These are phyloP conservation scores for Apophysomyces elegans DNA, from an alignment of 371 early-diverging fungal genomes.

Conservation along the genomic window DNA sequence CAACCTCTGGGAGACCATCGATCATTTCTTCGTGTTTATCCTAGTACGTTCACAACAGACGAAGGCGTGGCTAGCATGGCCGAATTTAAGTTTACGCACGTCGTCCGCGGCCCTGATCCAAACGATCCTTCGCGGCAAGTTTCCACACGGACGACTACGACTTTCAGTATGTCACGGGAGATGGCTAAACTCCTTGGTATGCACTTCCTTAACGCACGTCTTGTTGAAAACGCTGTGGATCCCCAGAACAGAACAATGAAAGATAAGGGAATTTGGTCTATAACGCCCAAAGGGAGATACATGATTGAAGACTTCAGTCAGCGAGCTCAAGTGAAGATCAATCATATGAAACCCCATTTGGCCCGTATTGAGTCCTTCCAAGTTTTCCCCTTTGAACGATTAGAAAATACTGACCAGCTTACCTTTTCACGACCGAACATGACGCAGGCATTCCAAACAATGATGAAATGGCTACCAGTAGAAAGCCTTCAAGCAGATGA, in stretches of 20 bases:
- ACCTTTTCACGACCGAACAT: slow-evolving; percentile 52
- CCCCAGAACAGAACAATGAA: slow-evolving; percentile 53
- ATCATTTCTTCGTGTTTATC: slow-evolving; percentile 55
- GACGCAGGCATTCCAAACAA: slow-evolving; percentile 57
- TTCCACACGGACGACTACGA: slow-evolving; percentile 53
- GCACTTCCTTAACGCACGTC: slow-evolving; percentile 59
- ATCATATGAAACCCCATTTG: slow-evolving; percentile 31
- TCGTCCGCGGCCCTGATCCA: slow-evolving; percentile 56
- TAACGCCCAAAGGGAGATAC: slow-evolving; percentile 59
- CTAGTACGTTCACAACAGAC: slow-evolving; percentile 61
- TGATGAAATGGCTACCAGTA: slow-evolving; percentile 55
- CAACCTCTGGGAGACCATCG: slow-evolving; percentile 47
- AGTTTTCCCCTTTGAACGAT: slow-evolving; percentile 42
- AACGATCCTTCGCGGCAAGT: slow-evolving; percentile 48
- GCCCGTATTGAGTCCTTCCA: slow-evolving; percentile 32
- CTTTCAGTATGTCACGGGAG: slow-evolving; percentile 53
- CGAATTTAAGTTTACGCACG: slow-evolving; percentile 55
- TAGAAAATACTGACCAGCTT: slow-evolving; percentile 39
- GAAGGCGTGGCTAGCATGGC: slow-evolving; percentile 56
- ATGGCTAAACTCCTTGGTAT: slow-evolving; percentile 62
- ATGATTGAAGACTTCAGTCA: slow-evolving; percentile 51
- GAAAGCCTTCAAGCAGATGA: slow-evolving; percentile 43
- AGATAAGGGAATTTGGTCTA: slow-evolving; percentile 53
- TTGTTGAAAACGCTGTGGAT: slow-evolving; percentile 57
- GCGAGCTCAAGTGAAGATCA: slow-evolving; percentile 39